A percentile compares a stretch with the other conserved stretches of the same genome.
Evolutionary conservation across 2,329 filamentous ascomycete genomes (phyloP).

Genomic region (Fusarium tanahbumbuense): DNA sequence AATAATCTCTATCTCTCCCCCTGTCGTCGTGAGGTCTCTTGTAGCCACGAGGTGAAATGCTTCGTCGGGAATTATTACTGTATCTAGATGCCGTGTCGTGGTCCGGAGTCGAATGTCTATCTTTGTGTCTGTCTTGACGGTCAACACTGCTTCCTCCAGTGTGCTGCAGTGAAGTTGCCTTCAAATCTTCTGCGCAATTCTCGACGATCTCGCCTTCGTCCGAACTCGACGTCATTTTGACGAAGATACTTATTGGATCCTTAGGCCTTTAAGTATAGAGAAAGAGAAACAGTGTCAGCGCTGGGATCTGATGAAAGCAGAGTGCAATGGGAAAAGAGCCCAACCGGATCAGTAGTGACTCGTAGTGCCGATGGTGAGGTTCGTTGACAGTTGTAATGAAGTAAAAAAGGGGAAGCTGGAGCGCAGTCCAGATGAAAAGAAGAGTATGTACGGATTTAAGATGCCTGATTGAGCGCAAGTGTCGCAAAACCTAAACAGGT

Average conservation of each 20-base stretch:
- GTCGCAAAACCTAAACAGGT: constrained; percentile 14
- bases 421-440: constrained; percentile 16
- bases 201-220: constrained; percentile 91
- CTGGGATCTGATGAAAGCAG: constrained; percentile 45
- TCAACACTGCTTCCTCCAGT: constrained; percentile 87
- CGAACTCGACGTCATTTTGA: constrained; percentile 68
- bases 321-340: constrained; percentile 54
- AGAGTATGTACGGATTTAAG: not conserved
- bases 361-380: constrained; percentile 45
- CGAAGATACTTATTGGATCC: constrained; percentile 41
- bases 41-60: constrained; percentile 71
- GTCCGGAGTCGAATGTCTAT: constrained; percentile 69
- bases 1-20: constrained; percentile 53
- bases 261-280: constrained; percentile 31
- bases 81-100: constrained; percentile 59
- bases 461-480: not conserved
- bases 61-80: constrained; percentile 58
- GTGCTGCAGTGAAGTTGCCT: constrained; percentile 89
- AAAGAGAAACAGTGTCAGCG: constrained; percentile 53
- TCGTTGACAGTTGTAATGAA: constrained; percentile 20
- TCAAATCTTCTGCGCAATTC: constrained; percentile 71
- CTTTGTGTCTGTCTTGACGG: constrained; percentile 85
- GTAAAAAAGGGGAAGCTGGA: constrained; percentile 16
- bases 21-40: constrained; percentile 76
- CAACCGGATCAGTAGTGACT: constrained; percentile 58